A percentile compares a stretch with the other conserved stretches of the same genome.
Evolutionary conservation across 345 rosid species (phyloP).

Genomic region (Mangifera indica): DNA sequence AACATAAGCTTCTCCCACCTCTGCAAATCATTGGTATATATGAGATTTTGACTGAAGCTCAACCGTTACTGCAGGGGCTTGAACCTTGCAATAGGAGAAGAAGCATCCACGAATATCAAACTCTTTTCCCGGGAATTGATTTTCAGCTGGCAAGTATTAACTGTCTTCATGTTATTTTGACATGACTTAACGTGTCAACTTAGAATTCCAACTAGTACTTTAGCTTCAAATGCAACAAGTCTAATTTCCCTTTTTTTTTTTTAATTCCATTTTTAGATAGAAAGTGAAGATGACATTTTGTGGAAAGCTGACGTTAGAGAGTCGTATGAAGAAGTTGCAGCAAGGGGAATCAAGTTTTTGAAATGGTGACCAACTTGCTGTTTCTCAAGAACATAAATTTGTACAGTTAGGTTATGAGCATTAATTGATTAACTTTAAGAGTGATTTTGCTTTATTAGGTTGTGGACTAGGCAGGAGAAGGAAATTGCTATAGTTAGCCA

Average conservation of each 20-base stretch:
- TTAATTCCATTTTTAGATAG: conserved; percentile 39
- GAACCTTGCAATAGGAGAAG: conserved; percentile 78
- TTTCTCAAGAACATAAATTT: no score
- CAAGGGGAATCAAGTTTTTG: conserved; percentile 57
- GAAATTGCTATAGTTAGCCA: conserved; percentile 83
- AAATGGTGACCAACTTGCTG: conserved; percentile 40
- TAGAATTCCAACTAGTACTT: neutral
- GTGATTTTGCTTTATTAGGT: conserved; percentile 30
- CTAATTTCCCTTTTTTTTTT: neutral
- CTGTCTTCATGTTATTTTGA: no score
- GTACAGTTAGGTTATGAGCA: neutral
- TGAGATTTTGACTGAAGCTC: neutral
- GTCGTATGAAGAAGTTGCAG: conserved; percentile 45
- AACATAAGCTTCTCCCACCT: neutral
- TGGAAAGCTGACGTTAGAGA: conserved; percentile 61
- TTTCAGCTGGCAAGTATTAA: conserved; percentile 53
- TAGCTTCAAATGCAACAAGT: neutral
- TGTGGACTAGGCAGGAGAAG: conserved; percentile 73
- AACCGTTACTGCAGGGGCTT: conserved; percentile 46
- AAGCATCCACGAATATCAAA: conserved; percentile 47
- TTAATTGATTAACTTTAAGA: neutral
- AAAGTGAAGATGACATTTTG: conserved; percentile 58
- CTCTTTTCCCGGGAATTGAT: conserved; percentile 65
- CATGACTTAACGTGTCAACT: no score
- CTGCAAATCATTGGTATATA: neutral